These are phyloP conservation scores for Aspergillus terreus DNA, from an alignment of 2,329 filamentous ascomycete genomes.

Conservation along the genomic window DNA sequence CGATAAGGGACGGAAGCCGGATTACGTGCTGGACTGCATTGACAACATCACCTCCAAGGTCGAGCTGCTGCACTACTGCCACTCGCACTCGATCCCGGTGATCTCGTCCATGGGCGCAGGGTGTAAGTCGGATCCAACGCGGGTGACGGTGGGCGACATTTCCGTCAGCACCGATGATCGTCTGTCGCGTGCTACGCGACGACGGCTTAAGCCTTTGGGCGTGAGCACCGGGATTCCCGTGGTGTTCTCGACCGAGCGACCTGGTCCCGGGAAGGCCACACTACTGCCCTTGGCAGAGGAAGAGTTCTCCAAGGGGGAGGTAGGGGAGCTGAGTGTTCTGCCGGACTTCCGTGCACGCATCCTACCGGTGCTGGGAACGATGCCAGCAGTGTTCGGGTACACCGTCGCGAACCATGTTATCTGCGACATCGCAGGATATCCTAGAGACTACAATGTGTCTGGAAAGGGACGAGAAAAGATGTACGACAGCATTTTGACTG, in stretches of 20 bases:
- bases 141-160: slow-evolving; percentile 88
- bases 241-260: slow-evolving; percentile 88
- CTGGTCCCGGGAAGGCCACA: slow-evolving; percentile 85
- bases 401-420: slow-evolving; percentile 91
- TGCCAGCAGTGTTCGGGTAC: slow-evolving; percentile 95
- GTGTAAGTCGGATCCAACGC: slow-evolving; percentile 82
- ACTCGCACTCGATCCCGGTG: slow-evolving; percentile 71
- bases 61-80: slow-evolving; percentile 80
- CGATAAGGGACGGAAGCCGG: slow-evolving; percentile 54
- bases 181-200: slow-evolving; percentile 77
- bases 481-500: slow-evolving; percentile 77
- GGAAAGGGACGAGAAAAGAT: slow-evolving; percentile 84
- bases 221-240: slow-evolving; percentile 83
- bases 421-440: slow-evolving; percentile 75
- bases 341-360: slow-evolving; percentile 95
- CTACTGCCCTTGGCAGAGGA: slow-evolving; percentile 82
- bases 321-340: slow-evolving; percentile 81
- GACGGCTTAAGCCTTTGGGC: slow-evolving; percentile 71
- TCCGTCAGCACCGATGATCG: slow-evolving; percentile 83
- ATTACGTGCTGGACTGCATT: slow-evolving; percentile 94
- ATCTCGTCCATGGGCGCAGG: slow-evolving; percentile 96
- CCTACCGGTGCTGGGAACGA: slow-evolving; percentile 87
- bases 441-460: slow-evolving; percentile 70
- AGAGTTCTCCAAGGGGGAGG: slow-evolving; percentile 79
- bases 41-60: slow-evolving; percentile 99